phyloP scores from a whole-genome alignment of 768 basidiomycete species.

The Pleurotus giganteus region DNA sequence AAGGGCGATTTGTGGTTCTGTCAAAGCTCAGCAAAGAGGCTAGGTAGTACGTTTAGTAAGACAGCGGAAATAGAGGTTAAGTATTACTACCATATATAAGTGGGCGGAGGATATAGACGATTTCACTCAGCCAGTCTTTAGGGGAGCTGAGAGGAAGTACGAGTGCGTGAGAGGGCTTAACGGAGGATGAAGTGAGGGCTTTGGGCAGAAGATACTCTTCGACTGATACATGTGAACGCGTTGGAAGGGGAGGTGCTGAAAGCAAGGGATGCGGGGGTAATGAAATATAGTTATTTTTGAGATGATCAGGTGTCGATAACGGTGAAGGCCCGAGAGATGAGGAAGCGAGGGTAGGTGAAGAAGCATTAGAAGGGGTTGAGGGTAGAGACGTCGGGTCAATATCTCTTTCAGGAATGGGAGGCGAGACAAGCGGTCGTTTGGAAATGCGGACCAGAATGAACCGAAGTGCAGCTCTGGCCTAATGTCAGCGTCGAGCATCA shows the following conservation, averaged over 20 bases:
- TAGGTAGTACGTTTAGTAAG: constrained; percentile 18
- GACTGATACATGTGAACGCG: constrained; percentile 51
- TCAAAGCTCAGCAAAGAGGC: constrained; percentile 44
- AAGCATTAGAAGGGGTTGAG: constrained; percentile 41
- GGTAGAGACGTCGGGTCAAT: constrained; percentile 74
- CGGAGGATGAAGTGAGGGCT: constrained; percentile 68
- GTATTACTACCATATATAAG: constrained; percentile 65
- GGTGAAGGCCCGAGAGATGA: constrained; percentile 56
- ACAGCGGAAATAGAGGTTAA: constrained; percentile 7
- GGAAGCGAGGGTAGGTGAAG: constrained; percentile 60
- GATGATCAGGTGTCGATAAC: constrained; percentile 71
- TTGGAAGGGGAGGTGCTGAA: constrained; percentile 43
- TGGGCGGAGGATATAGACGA: constrained; percentile 69
- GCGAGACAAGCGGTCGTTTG: constrained; percentile 68
- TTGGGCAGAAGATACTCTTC: constrained; percentile 86
- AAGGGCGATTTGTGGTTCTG: constrained; percentile 56
- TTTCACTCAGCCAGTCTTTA: constrained; percentile 74
- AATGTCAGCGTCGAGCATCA: constrained; percentile 5
- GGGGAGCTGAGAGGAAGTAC: constrained; percentile 58
- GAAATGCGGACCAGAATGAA: constrained; percentile 74
- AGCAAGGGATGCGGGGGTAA: constrained; percentile 66
- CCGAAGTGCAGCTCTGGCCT: constrained; percentile 67
- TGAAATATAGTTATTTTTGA: constrained; percentile 73
- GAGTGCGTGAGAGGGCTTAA: constrained; percentile 69
- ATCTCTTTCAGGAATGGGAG: constrained; percentile 85